These are phyloP conservation scores for Micractinium conductrix DNA, from an alignment of 139 green algal genomes.

Conservation along the genomic window DNA sequence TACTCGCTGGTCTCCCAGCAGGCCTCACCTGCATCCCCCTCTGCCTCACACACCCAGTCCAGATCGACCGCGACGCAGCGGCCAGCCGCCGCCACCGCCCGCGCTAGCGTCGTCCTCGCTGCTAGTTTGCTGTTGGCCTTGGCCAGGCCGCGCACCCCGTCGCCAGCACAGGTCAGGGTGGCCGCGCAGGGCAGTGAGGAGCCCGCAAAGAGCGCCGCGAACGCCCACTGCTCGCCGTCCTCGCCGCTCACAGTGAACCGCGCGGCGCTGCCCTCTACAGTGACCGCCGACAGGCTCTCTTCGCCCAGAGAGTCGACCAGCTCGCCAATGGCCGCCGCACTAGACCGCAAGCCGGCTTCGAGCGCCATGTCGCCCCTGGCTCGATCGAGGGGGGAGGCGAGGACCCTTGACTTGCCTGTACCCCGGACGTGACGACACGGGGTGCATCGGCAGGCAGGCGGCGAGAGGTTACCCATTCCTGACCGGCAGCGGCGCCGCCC, in stretches of 20 bases:
- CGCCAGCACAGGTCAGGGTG: background rate
- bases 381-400: no score
- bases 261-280: background rate
- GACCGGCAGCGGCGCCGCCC: no score
- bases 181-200: background rate
- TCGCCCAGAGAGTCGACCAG: constrained; percentile 14
- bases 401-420: no score
- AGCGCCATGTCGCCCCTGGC: no score
- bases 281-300: background rate
- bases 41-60: constrained; percentile 23
- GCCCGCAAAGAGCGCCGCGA: constrained; percentile 1
- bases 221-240: background rate
- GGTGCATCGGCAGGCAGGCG: no score
- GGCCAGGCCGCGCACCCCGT: background rate
- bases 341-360: background rate
- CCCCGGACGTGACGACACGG: no score
- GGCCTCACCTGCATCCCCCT: background rate
- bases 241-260: constrained; percentile 5
- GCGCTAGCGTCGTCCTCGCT: background rate
- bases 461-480: no score
- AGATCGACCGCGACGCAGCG: constrained; percentile 21
- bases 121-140: constrained; percentile 31
- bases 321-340: constrained; percentile 5
- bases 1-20: background rate
- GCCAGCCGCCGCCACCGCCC: constrained; percentile 21